These are phyloP conservation scores for Alternaria atra DNA, from an alignment of 2,329 filamentous ascomycete species.

Conservation along the genomic window DNA sequence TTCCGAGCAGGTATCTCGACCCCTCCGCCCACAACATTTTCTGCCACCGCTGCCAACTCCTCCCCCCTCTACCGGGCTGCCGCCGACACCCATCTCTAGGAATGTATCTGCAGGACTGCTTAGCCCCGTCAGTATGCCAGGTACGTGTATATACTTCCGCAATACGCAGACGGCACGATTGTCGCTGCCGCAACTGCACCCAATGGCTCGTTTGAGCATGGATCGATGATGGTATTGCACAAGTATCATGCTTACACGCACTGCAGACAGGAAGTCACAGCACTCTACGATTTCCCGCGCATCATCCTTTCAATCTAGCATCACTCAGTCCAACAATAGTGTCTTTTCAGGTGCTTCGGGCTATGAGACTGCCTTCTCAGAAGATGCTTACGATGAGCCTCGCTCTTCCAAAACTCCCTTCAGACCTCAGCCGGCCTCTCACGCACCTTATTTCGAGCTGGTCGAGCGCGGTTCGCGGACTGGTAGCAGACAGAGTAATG, in stretches of 20 bases:
- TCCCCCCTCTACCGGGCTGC: constrained; percentile 30
- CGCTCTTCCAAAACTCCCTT: constrained; percentile 19
- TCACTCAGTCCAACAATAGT: constrained; percentile 27
- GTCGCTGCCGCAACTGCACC: not conserved
- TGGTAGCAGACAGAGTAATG: constrained; percentile 26
- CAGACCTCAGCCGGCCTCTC: not conserved
- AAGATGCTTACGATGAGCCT: constrained; percentile 22
- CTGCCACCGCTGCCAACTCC: constrained; percentile 27
- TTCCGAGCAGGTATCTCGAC: constrained; percentile 11
- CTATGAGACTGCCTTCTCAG: constrained; percentile 28
- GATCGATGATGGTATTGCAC: not conserved
- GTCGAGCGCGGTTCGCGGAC: constrained; percentile 33
- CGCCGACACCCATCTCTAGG: constrained; percentile 19
- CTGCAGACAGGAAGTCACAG: constrained; percentile 21
- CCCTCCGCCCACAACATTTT: constrained; percentile 22
- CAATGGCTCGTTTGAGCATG: not conserved
- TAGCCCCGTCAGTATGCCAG: constrained; percentile 16
- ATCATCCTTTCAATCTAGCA: constrained; percentile 31
- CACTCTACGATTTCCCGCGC: constrained; percentile 29
- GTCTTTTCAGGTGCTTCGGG: constrained; percentile 29
- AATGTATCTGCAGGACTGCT: constrained; percentile 12
- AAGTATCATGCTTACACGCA: constrained; percentile 13
- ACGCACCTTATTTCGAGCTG: constrained; percentile 22
- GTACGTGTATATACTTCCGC: constrained; percentile 23
- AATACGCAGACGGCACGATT: not conserved